phyloP scores from a whole-genome alignment of 179 eudicot species.

The Patellifolia procumbens region DNA sequence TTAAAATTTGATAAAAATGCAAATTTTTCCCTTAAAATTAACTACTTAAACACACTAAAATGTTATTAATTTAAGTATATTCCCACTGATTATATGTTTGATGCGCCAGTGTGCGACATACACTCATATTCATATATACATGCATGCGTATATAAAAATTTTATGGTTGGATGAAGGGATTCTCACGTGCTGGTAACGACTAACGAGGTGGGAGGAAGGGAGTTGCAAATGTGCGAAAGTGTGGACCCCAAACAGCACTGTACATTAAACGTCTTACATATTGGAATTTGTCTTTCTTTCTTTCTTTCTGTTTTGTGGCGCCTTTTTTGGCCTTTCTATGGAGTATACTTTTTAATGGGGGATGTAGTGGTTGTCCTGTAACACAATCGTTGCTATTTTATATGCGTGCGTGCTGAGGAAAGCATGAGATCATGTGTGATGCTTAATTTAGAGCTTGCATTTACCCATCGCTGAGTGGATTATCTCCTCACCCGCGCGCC shows the following conservation, averaged over 20 bases:
- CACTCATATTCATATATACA: too few relatives aligned
- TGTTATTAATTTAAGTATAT: too few relatives aligned
- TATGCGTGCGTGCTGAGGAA: conserved; percentile 41
- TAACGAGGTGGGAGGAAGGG: conserved; percentile 9
- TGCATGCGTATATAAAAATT: too few relatives aligned
- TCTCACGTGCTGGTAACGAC: conserved; percentile 22
- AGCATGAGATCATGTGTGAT: conserved; percentile 68
- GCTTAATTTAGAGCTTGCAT: too few relatives aligned
- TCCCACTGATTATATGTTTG: too few relatives aligned
- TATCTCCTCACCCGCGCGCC: too few relatives aligned
- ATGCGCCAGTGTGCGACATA: too few relatives aligned
- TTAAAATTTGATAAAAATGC: too few relatives aligned
- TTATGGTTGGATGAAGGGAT: background rate
- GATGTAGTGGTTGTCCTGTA: conserved; percentile 20
- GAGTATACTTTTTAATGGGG: conserved; percentile 6
- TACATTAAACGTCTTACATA: conserved; percentile 17
- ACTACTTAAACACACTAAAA: too few relatives aligned
- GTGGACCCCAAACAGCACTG: conserved; percentile 26
- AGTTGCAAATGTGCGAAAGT: background rate
- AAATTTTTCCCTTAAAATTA: too few relatives aligned
- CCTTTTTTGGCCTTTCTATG: conserved; percentile 18
- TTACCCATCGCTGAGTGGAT: too few relatives aligned
- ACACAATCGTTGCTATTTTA: conserved; percentile 7
- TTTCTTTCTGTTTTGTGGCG: background rate
- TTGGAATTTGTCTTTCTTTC: conserved; percentile 21